Evolutionary conservation across 805 yeast species (phyloP).

Genomic region (Saccharomycopsis sp.): DNA sequence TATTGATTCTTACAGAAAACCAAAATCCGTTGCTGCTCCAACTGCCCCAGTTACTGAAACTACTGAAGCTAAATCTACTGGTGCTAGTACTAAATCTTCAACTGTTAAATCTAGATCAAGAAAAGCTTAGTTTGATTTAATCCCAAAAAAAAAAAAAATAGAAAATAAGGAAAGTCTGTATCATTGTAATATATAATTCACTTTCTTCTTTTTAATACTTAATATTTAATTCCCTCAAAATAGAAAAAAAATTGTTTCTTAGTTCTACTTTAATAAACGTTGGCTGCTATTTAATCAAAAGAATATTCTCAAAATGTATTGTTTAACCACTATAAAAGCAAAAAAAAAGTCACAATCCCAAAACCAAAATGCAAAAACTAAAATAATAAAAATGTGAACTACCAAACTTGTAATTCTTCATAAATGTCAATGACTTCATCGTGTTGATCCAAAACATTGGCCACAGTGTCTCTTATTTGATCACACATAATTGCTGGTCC

Average conservation of each 20-base stretch:
- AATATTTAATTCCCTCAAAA: too few relatives aligned
- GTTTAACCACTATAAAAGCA: background rate
- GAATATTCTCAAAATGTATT: background rate
- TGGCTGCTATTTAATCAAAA: too few relatives aligned
- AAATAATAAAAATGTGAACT: background rate
- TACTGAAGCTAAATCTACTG: conserved; percentile 11
- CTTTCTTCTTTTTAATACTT: too few relatives aligned
- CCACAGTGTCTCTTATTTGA: conserved; percentile 1
- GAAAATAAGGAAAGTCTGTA: too few relatives aligned
- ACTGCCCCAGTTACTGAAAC: conserved; percentile 6
- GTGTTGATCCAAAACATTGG: background rate
- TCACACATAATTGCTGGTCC: conserved; percentile 13
- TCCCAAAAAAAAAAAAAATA: too few relatives aligned
- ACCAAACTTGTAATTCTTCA: conserved; percentile 15
- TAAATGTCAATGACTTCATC: conserved; percentile 5
- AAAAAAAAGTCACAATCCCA: background rate
- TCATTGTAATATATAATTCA: too few relatives aligned
- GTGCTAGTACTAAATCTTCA: conserved; percentile 13
- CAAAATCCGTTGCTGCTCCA: conserved; percentile 20
- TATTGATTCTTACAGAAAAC: conserved; percentile 63
- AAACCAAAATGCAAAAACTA: background rate
- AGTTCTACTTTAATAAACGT: too few relatives aligned
- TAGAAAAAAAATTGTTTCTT: too few relatives aligned
- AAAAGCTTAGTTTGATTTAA: conserved; percentile 15
- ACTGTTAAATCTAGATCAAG: conserved; percentile 16